Evolutionary conservation across 768 basidiomycete species (phyloP), one percentile per base, ranked within the genome.

Genomic region (Podaxis carcinomalis): DNA sequence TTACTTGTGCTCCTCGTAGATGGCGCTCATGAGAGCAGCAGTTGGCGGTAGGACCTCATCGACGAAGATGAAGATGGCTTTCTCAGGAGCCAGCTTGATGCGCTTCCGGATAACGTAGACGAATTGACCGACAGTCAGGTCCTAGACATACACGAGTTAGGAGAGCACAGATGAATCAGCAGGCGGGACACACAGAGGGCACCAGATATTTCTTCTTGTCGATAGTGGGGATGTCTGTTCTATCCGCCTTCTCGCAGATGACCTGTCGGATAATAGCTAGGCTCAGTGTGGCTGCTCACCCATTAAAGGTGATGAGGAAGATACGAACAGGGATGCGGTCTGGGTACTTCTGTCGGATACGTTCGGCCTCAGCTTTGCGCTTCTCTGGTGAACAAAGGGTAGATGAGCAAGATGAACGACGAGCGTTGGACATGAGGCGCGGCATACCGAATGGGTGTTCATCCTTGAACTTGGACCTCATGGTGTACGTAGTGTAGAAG

Each of bases 141-240:
- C 95, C 94, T 98, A 66, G 28, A 36, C 53, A 51, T 28, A 28
- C 16, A 16, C 11, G n/a, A 19, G 56, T 50, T 25, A 49, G 46
- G n/a, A 35, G 44, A 4, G 37, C 32, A 25, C 25, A 40, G 62
- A 47, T 37, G 13, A 40, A 32, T 25, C 39, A 37, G 35, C 14
- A 36, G 44, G 27, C 47, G 39, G 1, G 52, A 74, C 90, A 69
- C 69, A 96, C 96, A 58, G 95, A 95, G 47, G 97, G 97, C 9
- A 99, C 97, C 56, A 99, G 83, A 68, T 99, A 99, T 82, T 99
- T 99, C 95, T 99, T 98, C 92, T 99, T 99, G 83, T 99, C 97
- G 73, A 99, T 98, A 28, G 95, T 95, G 0, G 95, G 93, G 74
- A 99, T 98, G 78, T 99, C 97, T 58, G 95, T 95, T 69, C 91